Evolutionary conservation across 768 basidiomycete species (phyloP).

Genomic region (Clitopilus hobsonii): DNA sequence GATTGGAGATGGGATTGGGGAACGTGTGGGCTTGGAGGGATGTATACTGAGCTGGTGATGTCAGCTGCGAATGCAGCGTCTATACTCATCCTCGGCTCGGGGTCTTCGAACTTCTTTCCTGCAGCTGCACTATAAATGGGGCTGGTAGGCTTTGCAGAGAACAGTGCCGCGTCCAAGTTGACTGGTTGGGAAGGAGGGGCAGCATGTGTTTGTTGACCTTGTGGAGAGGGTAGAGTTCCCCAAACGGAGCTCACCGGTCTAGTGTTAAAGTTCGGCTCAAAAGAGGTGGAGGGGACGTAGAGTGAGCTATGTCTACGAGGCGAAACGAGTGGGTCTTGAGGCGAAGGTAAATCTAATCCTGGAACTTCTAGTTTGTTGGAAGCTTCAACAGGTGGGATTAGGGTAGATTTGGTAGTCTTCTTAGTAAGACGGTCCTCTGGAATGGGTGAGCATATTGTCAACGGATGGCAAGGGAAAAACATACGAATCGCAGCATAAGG

Average conservation of each 20-base stretch:
- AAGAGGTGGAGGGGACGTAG: slow-evolving; percentile 11
- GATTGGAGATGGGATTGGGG: too few species aligned
- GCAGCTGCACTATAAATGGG: not conserved
- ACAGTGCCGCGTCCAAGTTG: not conserved
- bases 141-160: slow-evolving; percentile 1
- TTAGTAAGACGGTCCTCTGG: slow-evolving; percentile 11
- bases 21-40: slow-evolving; percentile 9
- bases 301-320: slow-evolving; percentile 16
- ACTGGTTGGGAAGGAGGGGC: not conserved
- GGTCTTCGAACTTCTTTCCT: not conserved
- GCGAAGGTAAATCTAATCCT: slow-evolving; percentile 11
- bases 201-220: not conserved
- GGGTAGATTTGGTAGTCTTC: slow-evolving; percentile 7
- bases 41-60: slow-evolving; percentile 13
- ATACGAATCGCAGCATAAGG: slow-evolving; percentile 34
- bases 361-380: slow-evolving; percentile 16
- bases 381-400: slow-evolving; percentile 18
- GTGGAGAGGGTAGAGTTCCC: slow-evolving; percentile 1
- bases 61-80: slow-evolving; percentile 6
- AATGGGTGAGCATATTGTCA: not conserved
- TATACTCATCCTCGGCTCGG: not conserved
- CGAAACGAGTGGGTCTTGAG: slow-evolving; percentile 12
- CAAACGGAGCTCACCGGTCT: slow-evolving; percentile 13
- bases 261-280: slow-evolving; percentile 12
- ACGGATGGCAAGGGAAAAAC: slow-evolving; percentile 14